Evolutionary conservation across 257 asterid genomes (phyloP).

Genomic region (Lantana camara): DNA sequence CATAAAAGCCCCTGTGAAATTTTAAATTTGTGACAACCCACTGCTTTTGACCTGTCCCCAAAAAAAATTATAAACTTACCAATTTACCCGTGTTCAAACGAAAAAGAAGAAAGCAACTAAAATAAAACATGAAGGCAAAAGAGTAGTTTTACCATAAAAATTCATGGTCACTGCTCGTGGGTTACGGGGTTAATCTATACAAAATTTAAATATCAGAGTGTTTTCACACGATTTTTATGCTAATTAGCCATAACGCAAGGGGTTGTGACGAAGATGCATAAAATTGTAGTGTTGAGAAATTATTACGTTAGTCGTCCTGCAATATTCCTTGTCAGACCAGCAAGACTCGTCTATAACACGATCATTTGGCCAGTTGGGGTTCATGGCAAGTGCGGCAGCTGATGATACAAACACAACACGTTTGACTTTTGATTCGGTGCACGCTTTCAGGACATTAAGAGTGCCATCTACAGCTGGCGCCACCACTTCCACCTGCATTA

Average conservation of each 20-base stretch:
- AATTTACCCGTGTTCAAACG: no score
- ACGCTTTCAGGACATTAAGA: slow-evolving; percentile 76
- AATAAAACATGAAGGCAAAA: not conserved
- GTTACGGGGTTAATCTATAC: no score
- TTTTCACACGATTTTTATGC: no score
- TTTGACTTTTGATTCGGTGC: slow-evolving; percentile 57
- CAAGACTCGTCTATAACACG: slow-evolving; percentile 61
- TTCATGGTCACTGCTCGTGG: not conserved
- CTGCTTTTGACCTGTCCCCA: no score
- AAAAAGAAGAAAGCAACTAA: no score
- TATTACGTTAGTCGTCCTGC: slow-evolving; percentile 65
- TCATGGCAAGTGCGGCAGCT: slow-evolving; percentile 48
- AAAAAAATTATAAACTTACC: no score
- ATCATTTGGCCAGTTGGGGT: slow-evolving; percentile 68
- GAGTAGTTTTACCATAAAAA: not conserved
- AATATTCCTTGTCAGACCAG: slow-evolving; percentile 86
- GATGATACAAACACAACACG: slow-evolving; percentile 79
- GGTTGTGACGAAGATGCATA: no score
- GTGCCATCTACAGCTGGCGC: slow-evolving; percentile 79
- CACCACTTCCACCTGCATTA: slow-evolving; percentile 70
- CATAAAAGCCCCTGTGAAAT: no score
- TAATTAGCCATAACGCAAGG: no score
- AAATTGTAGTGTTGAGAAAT: not conserved
- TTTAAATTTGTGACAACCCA: no score
- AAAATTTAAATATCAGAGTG: no score